phyloP scores from a whole-genome alignment of 2,329 filamentous ascomycete genomes.

The Colletotrichum sidae region DNA sequence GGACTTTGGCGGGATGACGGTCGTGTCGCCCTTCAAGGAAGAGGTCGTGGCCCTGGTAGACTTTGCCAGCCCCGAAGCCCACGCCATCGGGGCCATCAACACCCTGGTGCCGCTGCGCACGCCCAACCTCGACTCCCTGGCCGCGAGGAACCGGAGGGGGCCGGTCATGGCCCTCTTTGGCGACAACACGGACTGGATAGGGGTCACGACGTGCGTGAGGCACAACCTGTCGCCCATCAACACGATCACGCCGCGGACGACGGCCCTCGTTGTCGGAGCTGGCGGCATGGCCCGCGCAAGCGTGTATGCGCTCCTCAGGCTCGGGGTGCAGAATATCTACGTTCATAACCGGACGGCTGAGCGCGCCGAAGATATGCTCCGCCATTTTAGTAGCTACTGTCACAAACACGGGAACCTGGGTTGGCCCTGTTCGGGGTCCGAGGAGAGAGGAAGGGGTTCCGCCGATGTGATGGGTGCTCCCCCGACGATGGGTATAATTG shows the following conservation, averaged over 20 bases:
- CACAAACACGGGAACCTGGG: slow-evolving; percentile 54
- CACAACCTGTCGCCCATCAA: slow-evolving; percentile 79
- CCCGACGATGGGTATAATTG: slow-evolving; percentile 61
- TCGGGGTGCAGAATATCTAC: slow-evolving; percentile 80
- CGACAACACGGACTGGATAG: slow-evolving; percentile 86
- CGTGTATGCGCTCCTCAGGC: slow-evolving; percentile 80
- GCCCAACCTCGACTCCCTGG: slow-evolving; percentile 63
- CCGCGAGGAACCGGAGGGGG: slow-evolving; percentile 70
- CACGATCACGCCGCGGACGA: slow-evolving; percentile 65
- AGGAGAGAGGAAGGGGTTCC: background rate
- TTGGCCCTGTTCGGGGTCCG: slow-evolving; percentile 40
- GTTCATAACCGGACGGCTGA: slow-evolving; percentile 77
- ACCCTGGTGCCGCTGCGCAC: slow-evolving; percentile 78
- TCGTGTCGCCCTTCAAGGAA: slow-evolving; percentile 80
- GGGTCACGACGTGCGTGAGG: slow-evolving; percentile 78
- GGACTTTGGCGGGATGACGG: slow-evolving; percentile 77
- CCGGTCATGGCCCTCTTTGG: slow-evolving; percentile 78
- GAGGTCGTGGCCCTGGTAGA: slow-evolving; percentile 76
- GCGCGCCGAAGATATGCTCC: slow-evolving; percentile 74
- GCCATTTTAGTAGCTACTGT: slow-evolving; percentile 69
- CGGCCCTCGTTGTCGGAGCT: slow-evolving; percentile 71
- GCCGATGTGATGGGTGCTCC: too few species aligned
- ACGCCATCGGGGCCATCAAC: slow-evolving; percentile 81
- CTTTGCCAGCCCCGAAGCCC: slow-evolving; percentile 77
- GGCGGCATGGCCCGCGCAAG: slow-evolving; percentile 83